These are phyloP conservation scores for Russula sp. DNA, from an alignment of 768 basidiomycete species.

Conservation along the genomic window DNA sequence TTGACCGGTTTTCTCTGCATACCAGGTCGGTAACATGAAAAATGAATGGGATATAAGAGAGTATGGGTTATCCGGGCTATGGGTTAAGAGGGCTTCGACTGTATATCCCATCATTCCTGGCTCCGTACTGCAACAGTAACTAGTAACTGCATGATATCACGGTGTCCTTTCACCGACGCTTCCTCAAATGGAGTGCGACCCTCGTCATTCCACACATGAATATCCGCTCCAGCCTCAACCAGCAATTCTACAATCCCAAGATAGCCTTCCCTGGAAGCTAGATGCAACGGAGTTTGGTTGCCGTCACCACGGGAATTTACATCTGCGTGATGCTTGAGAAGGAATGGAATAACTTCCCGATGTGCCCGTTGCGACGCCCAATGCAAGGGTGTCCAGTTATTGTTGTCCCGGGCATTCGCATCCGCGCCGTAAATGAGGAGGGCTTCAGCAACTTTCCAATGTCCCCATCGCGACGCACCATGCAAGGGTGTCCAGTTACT, in stretches of 20 bases:
- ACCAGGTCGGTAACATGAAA: too few species aligned
- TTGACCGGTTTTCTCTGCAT: too few species aligned
- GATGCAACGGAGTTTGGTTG: neutral
- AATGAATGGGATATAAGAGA: too few species aligned
- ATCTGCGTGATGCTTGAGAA: slow-evolving; percentile 1
- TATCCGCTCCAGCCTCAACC: neutral
- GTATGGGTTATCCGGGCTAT: too few species aligned
- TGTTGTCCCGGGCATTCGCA: neutral
- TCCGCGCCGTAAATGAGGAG: neutral
- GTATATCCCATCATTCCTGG: too few species aligned
- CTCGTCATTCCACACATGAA: neutral
- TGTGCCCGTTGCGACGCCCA: neutral
- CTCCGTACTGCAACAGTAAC: neutral
- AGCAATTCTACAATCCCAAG: neutral
- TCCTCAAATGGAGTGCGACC: neutral
- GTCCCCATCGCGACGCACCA: too few species aligned
- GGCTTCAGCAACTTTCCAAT: neutral
- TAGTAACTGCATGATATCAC: neutral
- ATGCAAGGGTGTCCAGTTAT: slow-evolving; percentile 3
- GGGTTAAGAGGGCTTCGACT: too few species aligned
- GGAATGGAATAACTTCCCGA: neutral
- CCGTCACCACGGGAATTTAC: neutral
- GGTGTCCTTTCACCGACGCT: neutral
- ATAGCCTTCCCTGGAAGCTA: neutral
- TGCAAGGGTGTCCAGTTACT: too few species aligned